phyloP scores from a whole-genome alignment of 169 alveolate species.

The Babesia gibsoni region DNA sequence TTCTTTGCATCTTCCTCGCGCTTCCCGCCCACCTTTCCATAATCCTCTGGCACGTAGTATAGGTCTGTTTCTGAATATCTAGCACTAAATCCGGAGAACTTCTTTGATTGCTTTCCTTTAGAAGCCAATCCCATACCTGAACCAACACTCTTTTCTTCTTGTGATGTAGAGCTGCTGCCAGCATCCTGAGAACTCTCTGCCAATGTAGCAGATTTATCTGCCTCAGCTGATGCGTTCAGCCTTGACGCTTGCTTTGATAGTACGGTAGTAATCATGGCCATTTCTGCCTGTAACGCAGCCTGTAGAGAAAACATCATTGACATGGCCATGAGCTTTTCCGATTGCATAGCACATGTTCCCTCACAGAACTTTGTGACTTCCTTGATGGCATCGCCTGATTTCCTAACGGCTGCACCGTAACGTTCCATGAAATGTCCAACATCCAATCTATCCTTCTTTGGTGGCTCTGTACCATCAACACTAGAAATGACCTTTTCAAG shows the following conservation, averaged over 20 bases:
- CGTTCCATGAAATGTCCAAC: slow-evolving; percentile 12
- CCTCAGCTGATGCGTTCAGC: not conserved
- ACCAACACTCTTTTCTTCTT: too few species aligned
- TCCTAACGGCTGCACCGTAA: not conserved
- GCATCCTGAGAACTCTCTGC: too few species aligned
- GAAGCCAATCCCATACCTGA: too few species aligned
- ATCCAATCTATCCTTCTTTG: not conserved
- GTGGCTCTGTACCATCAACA: not conserved
- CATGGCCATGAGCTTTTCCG: not conserved
- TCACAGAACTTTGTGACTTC: not conserved
- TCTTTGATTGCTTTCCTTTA: too few species aligned
- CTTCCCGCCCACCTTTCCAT: too few species aligned
- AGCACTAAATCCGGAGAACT: too few species aligned
- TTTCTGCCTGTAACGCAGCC: slow-evolving; percentile 8
- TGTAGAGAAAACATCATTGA: slow-evolving; percentile 5
- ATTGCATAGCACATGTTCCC: not conserved
- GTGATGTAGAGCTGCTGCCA: too few species aligned
- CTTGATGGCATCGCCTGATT: not conserved
- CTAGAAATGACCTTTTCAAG: not conserved
- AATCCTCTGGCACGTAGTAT: too few species aligned
- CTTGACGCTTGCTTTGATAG: not conserved
- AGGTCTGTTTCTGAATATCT: too few species aligned
- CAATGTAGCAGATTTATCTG: too few species aligned
- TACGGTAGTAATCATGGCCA: not conserved
- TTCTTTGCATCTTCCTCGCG: too few species aligned